Evolutionary conservation across 2,329 filamentous ascomycete genomes (phyloP).

Genomic region (Periglandula ipomoeae): DNA sequence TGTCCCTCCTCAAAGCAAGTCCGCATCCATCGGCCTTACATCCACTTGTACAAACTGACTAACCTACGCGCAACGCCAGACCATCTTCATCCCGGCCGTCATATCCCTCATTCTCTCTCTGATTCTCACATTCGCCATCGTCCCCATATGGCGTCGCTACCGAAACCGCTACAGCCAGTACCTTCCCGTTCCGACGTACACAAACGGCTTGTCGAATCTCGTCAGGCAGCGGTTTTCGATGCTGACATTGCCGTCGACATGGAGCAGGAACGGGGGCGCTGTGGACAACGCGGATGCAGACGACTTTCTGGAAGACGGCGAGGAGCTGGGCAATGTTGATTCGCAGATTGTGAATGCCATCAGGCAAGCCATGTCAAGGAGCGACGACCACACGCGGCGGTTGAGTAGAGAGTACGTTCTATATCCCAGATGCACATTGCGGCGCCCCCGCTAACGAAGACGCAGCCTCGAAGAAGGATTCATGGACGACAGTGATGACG

Average conservation of each 20-base stretch:
- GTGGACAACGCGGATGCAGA: conserved; percentile 40
- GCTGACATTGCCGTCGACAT: conserved; percentile 32
- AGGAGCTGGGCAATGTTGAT: conserved; percentile 56
- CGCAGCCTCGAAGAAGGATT: conserved; percentile 26
- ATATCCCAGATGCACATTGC: neutral
- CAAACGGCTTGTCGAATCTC: conserved; percentile 43
- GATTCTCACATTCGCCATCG: conserved; percentile 51
- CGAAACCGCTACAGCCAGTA: conserved; percentile 65
- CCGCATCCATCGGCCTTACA: neutral
- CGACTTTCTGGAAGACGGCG: conserved; percentile 39
- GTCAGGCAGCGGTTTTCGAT: conserved; percentile 24
- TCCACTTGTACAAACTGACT: conserved; percentile 3
- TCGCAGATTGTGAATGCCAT: conserved; percentile 35
- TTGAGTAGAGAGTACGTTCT: conserved; percentile 61
- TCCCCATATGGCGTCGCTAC: conserved; percentile 63
- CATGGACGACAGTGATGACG: conserved; percentile 35
- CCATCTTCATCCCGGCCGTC: conserved; percentile 58
- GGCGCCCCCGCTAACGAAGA: conserved; percentile 12
- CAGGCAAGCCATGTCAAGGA: conserved; percentile 21
- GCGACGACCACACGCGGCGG: conserved; percentile 45
- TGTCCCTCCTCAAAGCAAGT: conserved; percentile 27
- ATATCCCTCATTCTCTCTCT: conserved; percentile 64
- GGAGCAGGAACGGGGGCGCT: conserved; percentile 32
- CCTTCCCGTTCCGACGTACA: conserved; percentile 55
- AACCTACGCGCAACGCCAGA: conserved; percentile 37